Conservation (phyloP, 2,329 filamentous ascomycete species). For the Fusarium chlamydosporum region DNA sequence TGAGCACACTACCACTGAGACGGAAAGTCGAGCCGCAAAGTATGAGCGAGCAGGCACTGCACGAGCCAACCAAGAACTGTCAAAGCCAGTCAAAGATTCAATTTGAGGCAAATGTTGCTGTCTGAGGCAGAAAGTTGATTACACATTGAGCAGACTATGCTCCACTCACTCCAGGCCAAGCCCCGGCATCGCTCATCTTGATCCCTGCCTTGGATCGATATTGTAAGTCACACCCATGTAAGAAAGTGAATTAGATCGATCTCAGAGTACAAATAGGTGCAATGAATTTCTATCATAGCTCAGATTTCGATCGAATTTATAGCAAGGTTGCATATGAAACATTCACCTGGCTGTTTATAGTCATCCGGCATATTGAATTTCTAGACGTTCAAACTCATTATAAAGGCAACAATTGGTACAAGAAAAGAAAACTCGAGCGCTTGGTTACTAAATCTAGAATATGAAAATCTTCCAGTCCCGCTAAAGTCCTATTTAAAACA, state of each 20-base stretch:
- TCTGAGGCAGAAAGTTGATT: conserved; percentile 51
- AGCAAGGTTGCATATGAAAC: background rate
- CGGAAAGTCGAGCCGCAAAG: conserved; percentile 32
- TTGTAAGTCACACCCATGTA: conserved; percentile 1
- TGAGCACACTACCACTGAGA: conserved; percentile 26
- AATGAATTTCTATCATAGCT: background rate
- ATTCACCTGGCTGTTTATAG: background rate
- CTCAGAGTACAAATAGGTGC: background rate
- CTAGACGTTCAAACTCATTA: background rate
- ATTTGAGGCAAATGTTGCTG: conserved; percentile 43
- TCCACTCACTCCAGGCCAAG: conserved; percentile 30
- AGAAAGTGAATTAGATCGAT: background rate
- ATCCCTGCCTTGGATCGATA: conserved; percentile 21
- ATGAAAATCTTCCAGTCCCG: background rate
- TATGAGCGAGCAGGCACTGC: conserved; percentile 18
- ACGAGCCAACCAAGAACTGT: conserved; percentile 26
- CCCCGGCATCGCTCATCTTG: conserved; percentile 35
- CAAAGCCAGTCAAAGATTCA: conserved; percentile 14
- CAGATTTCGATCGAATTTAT: background rate
- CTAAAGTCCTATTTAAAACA: conserved; percentile 6
- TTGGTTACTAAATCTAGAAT: background rate
- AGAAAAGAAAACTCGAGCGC: background rate
- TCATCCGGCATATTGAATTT: background rate
- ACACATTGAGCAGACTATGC: conserved; percentile 22
- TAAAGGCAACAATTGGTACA: background rate